A percentile compares a stretch with the other conserved stretches of the same genome.
These are phyloP conservation scores for Populus pruinosa DNA, from an alignment of 345 rosid species.

Conservation along the genomic window DNA sequence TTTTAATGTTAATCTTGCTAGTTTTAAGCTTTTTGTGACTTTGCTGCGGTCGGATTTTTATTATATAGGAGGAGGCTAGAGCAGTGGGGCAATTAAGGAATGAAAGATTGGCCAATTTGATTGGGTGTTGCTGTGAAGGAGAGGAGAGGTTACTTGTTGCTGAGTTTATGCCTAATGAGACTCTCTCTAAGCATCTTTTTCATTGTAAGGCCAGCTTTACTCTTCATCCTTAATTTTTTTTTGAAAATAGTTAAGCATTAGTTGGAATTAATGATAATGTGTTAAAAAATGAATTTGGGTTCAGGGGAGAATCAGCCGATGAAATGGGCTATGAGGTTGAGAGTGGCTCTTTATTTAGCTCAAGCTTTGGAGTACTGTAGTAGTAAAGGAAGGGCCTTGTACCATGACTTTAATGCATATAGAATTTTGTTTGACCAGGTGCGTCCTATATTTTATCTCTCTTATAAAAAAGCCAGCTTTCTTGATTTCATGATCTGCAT, in stretches of 20 bases:
- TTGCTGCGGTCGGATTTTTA: conserved; percentile 14
- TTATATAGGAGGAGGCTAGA: conserved; percentile 72
- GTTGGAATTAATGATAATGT: not conserved
- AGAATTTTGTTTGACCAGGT: conserved; percentile 94
- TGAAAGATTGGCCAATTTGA: conserved; percentile 67
- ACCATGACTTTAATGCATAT: conserved; percentile 96
- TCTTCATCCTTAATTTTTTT: not conserved
- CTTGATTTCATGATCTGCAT: not conserved
- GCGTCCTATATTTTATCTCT: not conserved
- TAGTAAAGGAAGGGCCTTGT: conserved; percentile 83
- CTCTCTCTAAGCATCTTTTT: conserved; percentile 84
- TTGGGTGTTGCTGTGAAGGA: conserved; percentile 81
- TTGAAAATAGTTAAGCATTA: not conserved
- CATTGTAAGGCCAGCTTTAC: conserved; percentile 51
- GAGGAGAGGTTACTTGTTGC: conserved; percentile 79
- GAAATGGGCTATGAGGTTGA: conserved; percentile 97
- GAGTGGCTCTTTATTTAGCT: conserved; percentile 86
- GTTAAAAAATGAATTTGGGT: conserved; percentile 7
- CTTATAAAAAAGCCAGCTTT: not conserved
- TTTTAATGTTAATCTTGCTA: not conserved
- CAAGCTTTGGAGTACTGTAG: conserved; percentile 90
- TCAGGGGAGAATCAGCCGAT: conserved; percentile 94
- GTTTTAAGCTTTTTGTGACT: conserved; percentile 13
- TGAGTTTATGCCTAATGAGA: conserved; percentile 83
- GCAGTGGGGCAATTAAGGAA: conserved; percentile 72